Conservation (phyloP, 2,329 filamentous ascomycete genomes). For the Penicillium expansum region DNA sequence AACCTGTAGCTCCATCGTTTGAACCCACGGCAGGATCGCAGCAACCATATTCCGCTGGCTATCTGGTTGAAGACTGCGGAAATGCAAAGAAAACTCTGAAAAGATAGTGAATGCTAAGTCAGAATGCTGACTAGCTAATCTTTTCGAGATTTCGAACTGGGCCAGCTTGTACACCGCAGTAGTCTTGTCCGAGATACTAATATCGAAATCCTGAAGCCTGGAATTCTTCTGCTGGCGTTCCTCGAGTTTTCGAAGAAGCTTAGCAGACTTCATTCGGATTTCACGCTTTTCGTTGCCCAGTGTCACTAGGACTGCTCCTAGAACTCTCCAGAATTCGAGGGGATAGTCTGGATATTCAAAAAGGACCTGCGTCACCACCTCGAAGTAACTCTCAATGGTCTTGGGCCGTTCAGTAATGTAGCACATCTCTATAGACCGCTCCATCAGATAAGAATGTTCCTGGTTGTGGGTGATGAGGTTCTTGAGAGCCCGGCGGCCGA, state of each 20-base stretch:
- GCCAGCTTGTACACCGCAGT: slow-evolving; percentile 97
- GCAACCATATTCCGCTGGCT: slow-evolving; percentile 92
- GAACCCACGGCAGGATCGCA: slow-evolving; percentile 93
- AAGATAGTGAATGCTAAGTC: slow-evolving; percentile 92
- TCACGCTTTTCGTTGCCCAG: slow-evolving; percentile 88
- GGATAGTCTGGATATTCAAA: slow-evolving; percentile 79
- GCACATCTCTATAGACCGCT: slow-evolving; percentile 87
- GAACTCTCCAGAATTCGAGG: slow-evolving; percentile 83
- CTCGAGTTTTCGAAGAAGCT: slow-evolving; percentile 76
- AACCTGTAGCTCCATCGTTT: slow-evolving; percentile 85
- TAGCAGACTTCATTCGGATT: slow-evolving; percentile 82
- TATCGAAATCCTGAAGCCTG: slow-evolving; percentile 94
- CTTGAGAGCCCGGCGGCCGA: slow-evolving; percentile 80
- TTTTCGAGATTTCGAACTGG: slow-evolving; percentile 92
- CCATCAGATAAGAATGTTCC: slow-evolving; percentile 78
- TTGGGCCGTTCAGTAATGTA: slow-evolving; percentile 79
- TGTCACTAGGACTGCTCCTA: slow-evolving; percentile 85
- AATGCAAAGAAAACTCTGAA: slow-evolving; percentile 91
- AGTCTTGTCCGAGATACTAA: slow-evolving; percentile 97
- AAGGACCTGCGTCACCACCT: slow-evolving; percentile 83
- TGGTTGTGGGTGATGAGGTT: slow-evolving; percentile 90
- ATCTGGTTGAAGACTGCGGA: slow-evolving; percentile 78
- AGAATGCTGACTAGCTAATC: slow-evolving; percentile 81
- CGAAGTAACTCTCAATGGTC: slow-evolving; percentile 90
- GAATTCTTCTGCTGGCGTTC: slow-evolving; percentile 79